These are phyloP conservation scores for Fragilaria radians DNA, from an alignment of 108 stramenopile genomes.

Conservation along the genomic window DNA sequence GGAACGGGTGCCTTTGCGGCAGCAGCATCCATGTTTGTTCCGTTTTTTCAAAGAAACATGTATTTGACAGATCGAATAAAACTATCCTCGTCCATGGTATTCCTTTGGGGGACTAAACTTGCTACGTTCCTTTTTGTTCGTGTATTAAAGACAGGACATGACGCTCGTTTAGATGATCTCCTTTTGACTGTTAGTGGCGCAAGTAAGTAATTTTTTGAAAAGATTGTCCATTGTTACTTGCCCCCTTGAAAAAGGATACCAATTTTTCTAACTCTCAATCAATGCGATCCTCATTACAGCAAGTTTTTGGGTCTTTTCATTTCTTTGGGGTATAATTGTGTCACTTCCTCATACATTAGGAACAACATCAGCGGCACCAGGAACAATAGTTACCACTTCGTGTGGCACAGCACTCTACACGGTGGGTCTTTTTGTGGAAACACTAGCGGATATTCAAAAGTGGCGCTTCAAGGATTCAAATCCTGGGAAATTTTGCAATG, in stretches of 20 bases:
- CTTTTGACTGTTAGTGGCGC: slow-evolving; percentile 37
- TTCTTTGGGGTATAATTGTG: slow-evolving; percentile 59
- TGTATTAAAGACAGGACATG: slow-evolving; percentile 35
- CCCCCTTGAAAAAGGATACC: too few species aligned
- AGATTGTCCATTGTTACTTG: neutral
- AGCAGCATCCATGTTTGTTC: slow-evolving; percentile 14
- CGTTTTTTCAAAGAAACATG: neutral
- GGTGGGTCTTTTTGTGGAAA: slow-evolving; percentile 49
- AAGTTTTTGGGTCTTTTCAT: slow-evolving; percentile 66
- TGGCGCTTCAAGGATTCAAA: slow-evolving; percentile 58
- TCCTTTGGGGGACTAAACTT: slow-evolving; percentile 54
- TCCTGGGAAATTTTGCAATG: slow-evolving; percentile 58
- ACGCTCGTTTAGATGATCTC: slow-evolving; percentile 45
- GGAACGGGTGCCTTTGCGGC: slow-evolving; percentile 76
- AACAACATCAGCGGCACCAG: slow-evolving; percentile 15
- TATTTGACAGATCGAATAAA: neutral
- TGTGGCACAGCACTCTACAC: slow-evolving; percentile 33
- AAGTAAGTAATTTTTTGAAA: slow-evolving; percentile 7
- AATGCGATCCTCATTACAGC: too few species aligned
- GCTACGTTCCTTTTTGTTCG: slow-evolving; percentile 68
- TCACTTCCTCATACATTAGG: slow-evolving; percentile 70
- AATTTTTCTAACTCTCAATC: too few species aligned
- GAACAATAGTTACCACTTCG: slow-evolving; percentile 10
- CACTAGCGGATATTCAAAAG: slow-evolving; percentile 69
- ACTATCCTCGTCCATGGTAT: slow-evolving; percentile 37